Base-by-base conservation (phyloP, 2,329 filamentous ascomycete species). In the Phaeosphaeriaceae sp. region DNA sequence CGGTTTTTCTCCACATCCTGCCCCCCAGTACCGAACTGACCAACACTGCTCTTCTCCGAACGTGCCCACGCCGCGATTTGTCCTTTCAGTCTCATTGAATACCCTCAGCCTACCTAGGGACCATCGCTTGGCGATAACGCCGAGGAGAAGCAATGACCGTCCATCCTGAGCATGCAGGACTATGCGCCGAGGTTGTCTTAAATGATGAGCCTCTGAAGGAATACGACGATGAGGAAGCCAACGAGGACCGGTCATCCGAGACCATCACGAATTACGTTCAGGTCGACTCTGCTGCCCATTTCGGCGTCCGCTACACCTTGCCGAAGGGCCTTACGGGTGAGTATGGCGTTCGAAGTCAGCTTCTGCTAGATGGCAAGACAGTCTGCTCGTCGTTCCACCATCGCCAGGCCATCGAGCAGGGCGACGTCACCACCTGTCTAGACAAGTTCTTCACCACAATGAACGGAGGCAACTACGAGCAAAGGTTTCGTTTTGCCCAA, bases 171-270 rank as follows among this genome's bases (percentile, higher is more conserved):
- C 48, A 36, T 11, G 59, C 59, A 1, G 56, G 59, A 0, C 51
- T 66, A 19, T 10, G 54, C 20, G 61, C 60, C 20, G 48, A 64
- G 22, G 47, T 68, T 17, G 40, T 57, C 17, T 52, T 66, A 41
- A 52, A 63, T 31, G 45, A 49, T 2, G 11, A 54, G 33, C 19
- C 53, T 1, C 54, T 64, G 9, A 36, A 22, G 19, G 61, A 62
- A 31, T 55, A 62, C n/a, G 21, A 57, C 22, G 50, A 60, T n/a
- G 25, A 41, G 7, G 45, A 47, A 25, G 20, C 21, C 7, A 47
- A 15, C 7, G 56, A 52, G n/a, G 48, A 59, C 3, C 10, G 40
- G 27, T 40, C 50, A 1, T 13, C 51, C 3, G 46, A 61, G 0
- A 51, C 31, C 1, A 52, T 56, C 7, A 49, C 46, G 7, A 61